phyloP scores from a whole-genome alignment of 2,329 filamentous ascomycete genomes.

The Aureobasidium sp. region DNA sequence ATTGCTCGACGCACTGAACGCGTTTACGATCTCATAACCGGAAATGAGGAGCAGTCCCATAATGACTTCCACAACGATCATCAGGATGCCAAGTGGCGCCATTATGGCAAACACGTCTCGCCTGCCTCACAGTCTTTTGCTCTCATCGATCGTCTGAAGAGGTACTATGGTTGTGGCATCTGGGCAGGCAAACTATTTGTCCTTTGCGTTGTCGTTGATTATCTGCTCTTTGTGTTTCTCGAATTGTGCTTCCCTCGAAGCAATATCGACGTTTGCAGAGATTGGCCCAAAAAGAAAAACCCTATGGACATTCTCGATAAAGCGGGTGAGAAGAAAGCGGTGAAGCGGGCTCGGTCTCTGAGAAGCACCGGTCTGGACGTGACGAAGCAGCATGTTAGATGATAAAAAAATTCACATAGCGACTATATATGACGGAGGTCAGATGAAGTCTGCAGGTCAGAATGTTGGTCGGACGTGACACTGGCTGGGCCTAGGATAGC shows the following conservation, averaged over 20 bases:
- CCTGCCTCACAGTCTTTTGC: conserved; percentile 64
- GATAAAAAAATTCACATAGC: no score
- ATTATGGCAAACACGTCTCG: conserved; percentile 57
- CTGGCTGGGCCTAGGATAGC: no score
- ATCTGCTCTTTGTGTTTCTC: conserved; percentile 78
- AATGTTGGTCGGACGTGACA: no score
- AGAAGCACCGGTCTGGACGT: background rate
- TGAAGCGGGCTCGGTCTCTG: background rate
- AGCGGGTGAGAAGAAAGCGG: background rate
- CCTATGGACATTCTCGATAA: background rate
- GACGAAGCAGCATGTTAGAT: background rate
- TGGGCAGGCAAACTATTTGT: conserved; percentile 99
- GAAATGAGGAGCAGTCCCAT: conserved; percentile 52
- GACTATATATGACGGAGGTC: no score
- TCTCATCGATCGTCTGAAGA: conserved; percentile 86
- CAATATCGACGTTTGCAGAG: conserved; percentile 78
- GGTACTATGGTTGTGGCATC: conserved; percentile 96
- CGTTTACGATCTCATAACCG: conserved; percentile 89
- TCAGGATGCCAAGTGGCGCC: conserved; percentile 30
- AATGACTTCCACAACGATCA: conserved; percentile 70
- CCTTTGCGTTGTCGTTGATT: conserved; percentile 88
- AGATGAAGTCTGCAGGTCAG: no score
- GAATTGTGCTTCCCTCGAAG: conserved; percentile 81
- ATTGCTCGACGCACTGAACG: conserved; percentile 89
- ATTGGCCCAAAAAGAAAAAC: conserved; percentile 74